Percentiles rank a stretch among this genome's conserved stretches.
phyloP scores from a whole-genome alignment of 169 alveolate genomes.

The Eimeria necatrix region DNA sequence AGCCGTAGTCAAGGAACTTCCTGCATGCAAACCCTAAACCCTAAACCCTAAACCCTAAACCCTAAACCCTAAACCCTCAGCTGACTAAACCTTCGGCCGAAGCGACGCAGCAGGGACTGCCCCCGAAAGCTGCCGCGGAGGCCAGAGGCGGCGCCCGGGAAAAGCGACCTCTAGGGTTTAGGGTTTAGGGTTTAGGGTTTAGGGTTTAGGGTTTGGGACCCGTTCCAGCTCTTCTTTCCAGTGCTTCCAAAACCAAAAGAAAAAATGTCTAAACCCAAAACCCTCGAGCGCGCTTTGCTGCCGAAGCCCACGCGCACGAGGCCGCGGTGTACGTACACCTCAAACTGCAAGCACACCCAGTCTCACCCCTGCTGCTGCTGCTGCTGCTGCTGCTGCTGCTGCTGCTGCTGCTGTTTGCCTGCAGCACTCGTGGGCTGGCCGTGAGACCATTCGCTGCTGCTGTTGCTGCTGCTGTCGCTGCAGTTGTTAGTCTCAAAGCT shows the following conservation, averaged over 20 bases:
- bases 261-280: constrained; percentile 71
- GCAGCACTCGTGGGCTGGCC: too few relatives aligned
- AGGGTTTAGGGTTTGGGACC: not conserved
- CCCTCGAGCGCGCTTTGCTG: constrained; percentile 24
- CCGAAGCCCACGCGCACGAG: constrained; percentile 77
- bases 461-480: too few relatives aligned
- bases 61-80: constrained; percentile 34
- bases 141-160: too few relatives aligned
- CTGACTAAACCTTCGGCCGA: not conserved
- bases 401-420: too few relatives aligned
- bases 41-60: constrained; percentile 29
- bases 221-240: constrained; percentile 86
- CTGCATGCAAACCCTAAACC: not conserved
- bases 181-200: too few relatives aligned
- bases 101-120: too few relatives aligned
- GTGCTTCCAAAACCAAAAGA: constrained; percentile 85
- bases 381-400: too few relatives aligned
- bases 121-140: too few relatives aligned
- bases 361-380: too few relatives aligned
- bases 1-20: not conserved
- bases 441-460: too few relatives aligned
- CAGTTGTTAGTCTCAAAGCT: too few relatives aligned
- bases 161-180: too few relatives aligned
- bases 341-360: not conserved
- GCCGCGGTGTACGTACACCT: constrained; percentile 31